phyloP scores from a whole-genome alignment of 176 grass and related monocot species.

The Aegilops tauschii region DNA sequence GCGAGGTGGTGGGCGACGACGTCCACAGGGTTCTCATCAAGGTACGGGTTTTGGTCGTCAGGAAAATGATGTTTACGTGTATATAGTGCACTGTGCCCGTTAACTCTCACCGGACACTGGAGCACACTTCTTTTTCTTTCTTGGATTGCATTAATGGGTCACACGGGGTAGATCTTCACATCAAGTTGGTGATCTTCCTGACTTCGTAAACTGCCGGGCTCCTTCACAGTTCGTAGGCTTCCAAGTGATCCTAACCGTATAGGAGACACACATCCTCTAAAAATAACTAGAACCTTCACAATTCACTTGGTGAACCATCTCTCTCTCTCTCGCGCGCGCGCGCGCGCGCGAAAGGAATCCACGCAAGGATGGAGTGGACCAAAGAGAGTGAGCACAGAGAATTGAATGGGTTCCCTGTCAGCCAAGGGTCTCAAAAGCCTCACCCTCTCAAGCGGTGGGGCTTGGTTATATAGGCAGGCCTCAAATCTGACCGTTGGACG shows the following conservation, averaged over 20 bases:
- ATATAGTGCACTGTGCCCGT: background rate
- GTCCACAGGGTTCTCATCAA: conserved; percentile 64
- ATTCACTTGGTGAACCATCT: background rate
- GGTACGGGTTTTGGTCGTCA: conserved; percentile 33
- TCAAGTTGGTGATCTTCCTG: background rate
- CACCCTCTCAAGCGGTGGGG: background rate
- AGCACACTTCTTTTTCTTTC: background rate
- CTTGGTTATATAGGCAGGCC: background rate
- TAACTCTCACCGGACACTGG: background rate
- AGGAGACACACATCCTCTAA: background rate
- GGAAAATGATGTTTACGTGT: background rate
- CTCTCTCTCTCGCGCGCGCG: too few relatives aligned
- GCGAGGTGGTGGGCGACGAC: conserved; percentile 20
- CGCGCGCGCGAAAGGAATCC: background rate
- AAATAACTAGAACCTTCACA: background rate
- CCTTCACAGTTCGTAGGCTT: background rate
- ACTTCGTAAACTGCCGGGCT: background rate
- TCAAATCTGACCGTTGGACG: too few relatives aligned
- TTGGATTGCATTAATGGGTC: background rate
- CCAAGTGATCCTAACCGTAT: background rate
- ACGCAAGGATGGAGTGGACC: background rate
- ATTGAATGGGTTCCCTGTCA: background rate
- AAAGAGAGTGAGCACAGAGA: background rate
- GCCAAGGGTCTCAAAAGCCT: background rate
- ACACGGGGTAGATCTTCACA: background rate